Conservation (phyloP, 768 basidiomycete species). For the Agrocybe praecox region DNA sequence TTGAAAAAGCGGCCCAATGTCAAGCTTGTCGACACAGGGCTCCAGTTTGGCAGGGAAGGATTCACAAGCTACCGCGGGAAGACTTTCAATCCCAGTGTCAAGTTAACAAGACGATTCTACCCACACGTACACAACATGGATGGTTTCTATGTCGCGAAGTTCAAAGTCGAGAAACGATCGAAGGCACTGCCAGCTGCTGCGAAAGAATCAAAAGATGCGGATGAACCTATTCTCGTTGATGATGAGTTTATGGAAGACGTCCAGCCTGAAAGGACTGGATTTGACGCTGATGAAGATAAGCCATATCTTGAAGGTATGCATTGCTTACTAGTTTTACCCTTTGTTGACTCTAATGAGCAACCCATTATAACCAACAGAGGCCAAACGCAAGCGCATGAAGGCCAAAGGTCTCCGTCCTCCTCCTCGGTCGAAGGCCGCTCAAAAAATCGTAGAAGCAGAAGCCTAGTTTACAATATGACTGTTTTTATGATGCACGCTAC, state of each 20-base stretch:
- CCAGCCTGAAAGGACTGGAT: constrained; percentile 35
- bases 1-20: constrained; percentile 92
- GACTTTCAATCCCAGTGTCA: constrained; percentile 77
- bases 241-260: constrained; percentile 29
- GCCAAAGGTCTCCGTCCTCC: constrained; percentile 72
- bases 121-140: constrained; percentile 99
- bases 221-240: constrained; percentile 30
- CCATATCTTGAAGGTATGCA: constrained; percentile 78
- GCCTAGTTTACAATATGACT: constrained; percentile 16
- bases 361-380: constrained; percentile 43
- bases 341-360: too few relatives aligned
- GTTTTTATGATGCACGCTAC: not conserved
- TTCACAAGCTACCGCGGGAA: constrained; percentile 92
- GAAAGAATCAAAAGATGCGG: constrained; percentile 24
- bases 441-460: constrained; percentile 24
- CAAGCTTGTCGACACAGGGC: constrained; percentile 88
- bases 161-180: constrained; percentile 85
- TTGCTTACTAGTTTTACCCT: constrained; percentile 3
- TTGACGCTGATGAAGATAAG: constrained; percentile 78
- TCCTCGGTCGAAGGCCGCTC: constrained; percentile 42
- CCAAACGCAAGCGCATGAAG: constrained; percentile 75
- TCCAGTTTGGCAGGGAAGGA: constrained; percentile 92
- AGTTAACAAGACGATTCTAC: constrained; percentile 87
- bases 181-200: constrained; percentile 41
- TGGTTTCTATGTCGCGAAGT: constrained; percentile 98